Conservation (phyloP, 148 eudicot species). For the Persicaria tinctoria region DNA sequence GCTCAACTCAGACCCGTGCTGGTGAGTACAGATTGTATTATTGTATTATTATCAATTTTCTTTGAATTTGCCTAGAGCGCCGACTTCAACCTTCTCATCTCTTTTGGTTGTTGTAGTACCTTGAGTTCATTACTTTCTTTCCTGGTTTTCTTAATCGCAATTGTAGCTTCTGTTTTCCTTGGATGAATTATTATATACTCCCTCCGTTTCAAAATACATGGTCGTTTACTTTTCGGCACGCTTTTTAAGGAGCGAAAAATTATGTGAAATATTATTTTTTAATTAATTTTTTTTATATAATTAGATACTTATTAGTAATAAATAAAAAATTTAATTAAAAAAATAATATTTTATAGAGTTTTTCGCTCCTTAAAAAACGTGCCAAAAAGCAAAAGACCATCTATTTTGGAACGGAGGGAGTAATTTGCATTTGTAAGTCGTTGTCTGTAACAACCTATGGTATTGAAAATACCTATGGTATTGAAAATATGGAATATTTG, state of each 20-base stretch:
- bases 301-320: no score
- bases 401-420: no score
- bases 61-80: background rate
- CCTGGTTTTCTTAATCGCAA: background rate
- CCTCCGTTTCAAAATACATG: no score
- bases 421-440: background rate
- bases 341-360: no score
- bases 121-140: background rate
- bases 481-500: background rate
- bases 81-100: background rate
- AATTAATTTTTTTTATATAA: no score
- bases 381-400: no score
- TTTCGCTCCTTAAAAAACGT: no score
- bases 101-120: background rate
- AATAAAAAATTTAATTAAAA: no score
- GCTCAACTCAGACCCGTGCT: conserved; percentile 29
- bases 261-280: no score
- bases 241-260: no score
- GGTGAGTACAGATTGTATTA: conserved; percentile 29
- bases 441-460: background rate
- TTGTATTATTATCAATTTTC: background rate
- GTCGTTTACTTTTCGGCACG: no score
- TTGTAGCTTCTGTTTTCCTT: background rate
- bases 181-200: background rate
- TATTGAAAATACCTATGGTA: background rate